Base-by-base conservation (phyloP, 805 yeast species). In the Nakazawaea molendinolei region DNA sequence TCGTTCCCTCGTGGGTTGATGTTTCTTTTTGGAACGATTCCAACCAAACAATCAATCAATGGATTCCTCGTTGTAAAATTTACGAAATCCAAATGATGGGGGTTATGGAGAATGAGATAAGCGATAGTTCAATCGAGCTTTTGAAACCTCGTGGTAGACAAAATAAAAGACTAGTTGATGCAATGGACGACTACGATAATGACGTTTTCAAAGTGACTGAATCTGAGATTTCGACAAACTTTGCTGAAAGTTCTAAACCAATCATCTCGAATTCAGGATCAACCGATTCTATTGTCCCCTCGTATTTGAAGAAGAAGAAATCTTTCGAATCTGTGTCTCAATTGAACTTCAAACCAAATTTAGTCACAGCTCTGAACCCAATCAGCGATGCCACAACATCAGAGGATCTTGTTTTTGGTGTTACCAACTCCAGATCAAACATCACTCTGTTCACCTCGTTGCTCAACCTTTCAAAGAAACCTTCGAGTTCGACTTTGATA, bases 21-120 rank as follows among this genome's bases (percentile, higher is more conserved):
- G 81, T 89, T 10, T 87, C 95, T 0, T 92, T 83, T 51, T 92
- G 95, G 84, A 76, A 72, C 36, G 85, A 81, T 33, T 55, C 68
- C 3, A 63, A 66, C 20, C 61, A 63, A 15, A 48, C 57, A 4
- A 58, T 59, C 23, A 64, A 65, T 22, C 82, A 75, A 46, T 90
- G 97, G 97, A 71, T 81, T n/a, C 97, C 98, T 0, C 66, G 92
- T 23, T 87, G 97, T 56, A 86, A 86, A 49, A 89, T 92, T 34
- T 90, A 92, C 55, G 97, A 90, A 50, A 60, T 92, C 14, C 97
- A 92, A 55, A 92, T 92, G 97, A 90, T 90, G 94, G 97, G 97
- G 0, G 73, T 92, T 6, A 86, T 90, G 80, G 97, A 90, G 49
- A 86, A 85, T 48, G 96, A 92, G 50, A 64, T 79, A 39, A 76